Evolutionary conservation across 768 basidiomycete species (phyloP).

Genomic region (Boletus reticuloceps): DNA sequence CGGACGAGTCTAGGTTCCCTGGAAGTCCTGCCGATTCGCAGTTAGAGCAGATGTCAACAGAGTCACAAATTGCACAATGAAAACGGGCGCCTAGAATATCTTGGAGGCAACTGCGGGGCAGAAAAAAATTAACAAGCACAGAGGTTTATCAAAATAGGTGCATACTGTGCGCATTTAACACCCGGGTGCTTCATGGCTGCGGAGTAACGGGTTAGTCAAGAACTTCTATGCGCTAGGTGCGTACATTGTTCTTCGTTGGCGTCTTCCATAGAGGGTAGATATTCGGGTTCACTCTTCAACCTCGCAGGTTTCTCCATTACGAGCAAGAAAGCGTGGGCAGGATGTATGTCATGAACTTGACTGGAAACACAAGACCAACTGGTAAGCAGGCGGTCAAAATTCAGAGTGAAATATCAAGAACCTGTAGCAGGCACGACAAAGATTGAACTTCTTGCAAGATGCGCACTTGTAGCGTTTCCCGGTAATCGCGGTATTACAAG

Average conservation of each 20-base stretch:
- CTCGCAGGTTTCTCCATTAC: constrained; percentile 63
- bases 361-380: constrained; percentile 35
- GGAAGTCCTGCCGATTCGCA: constrained; percentile 86
- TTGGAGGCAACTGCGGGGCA: constrained; percentile 63
- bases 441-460: constrained; percentile 72
- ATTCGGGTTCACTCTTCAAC: constrained; percentile 41
- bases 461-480: constrained; percentile 81
- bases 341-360: constrained; percentile 90
- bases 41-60: constrained; percentile 82
- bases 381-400: background rate
- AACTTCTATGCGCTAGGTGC: constrained; percentile 18
- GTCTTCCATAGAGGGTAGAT: constrained; percentile 32
- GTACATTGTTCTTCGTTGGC: constrained; percentile 60
- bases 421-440: constrained; percentile 86
- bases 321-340: constrained; percentile 79
- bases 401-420: constrained; percentile 27
- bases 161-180: constrained; percentile 86
- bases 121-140: background rate
- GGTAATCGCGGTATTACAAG: constrained; percentile 63
- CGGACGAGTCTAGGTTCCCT: constrained; percentile 73
- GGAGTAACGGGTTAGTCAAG: constrained; percentile 3
- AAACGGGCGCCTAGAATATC: constrained; percentile 92
- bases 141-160: constrained; percentile 7
- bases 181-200: constrained; percentile 75
- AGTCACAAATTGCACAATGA: constrained; percentile 87